Percentiles rank a stretch among this genome's conserved stretches.
Conservation (phyloP, 257 asterid genomes). For the Fraxinus quadrangulata region DNA sequence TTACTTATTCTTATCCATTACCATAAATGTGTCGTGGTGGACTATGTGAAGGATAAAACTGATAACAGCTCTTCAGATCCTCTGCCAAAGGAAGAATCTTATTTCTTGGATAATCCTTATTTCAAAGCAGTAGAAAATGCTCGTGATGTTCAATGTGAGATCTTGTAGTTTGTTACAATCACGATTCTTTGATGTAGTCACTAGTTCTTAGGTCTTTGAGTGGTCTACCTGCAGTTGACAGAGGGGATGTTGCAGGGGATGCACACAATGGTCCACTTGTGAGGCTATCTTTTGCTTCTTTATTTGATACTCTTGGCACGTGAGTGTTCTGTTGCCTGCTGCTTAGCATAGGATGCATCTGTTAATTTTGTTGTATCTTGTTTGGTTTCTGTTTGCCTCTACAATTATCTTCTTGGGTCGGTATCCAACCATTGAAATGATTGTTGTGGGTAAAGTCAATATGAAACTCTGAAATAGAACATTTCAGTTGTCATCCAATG, state of each 20-base stretch:
- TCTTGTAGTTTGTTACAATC: conserved; percentile 25
- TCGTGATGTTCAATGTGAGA: conserved; percentile 82
- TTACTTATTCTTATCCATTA: conserved; percentile 77
- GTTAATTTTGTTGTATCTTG: neutral
- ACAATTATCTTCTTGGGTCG: conserved; percentile 10
- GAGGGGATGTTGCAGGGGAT: conserved; percentile 76
- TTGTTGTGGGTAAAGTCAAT: neutral
- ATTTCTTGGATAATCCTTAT: conserved; percentile 79
- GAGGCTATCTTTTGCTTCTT: conserved; percentile 89
- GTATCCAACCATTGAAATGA: conserved; percentile 6
- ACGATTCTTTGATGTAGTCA: conserved; percentile 16
- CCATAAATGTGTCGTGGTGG: conserved; percentile 62
- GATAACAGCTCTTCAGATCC: conserved; percentile 48
- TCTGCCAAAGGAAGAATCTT: conserved; percentile 59
- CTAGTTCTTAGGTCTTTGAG: conserved; percentile 31
- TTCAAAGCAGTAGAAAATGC: conserved; percentile 82
- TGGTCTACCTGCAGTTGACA: conserved; percentile 75
- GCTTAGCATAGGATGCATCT: conserved; percentile 20
- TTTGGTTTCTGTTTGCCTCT: conserved; percentile 15
- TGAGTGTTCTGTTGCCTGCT: conserved; percentile 47
- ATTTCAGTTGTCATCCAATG: conserved; percentile 16
- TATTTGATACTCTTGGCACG: conserved; percentile 93
- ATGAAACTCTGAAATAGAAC: conserved; percentile 2
- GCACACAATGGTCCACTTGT: conserved; percentile 60
- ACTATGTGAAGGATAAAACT: conserved; percentile 54